Conservation (phyloP, 179 eudicot genomes). For the Beta corolliflora region DNA sequence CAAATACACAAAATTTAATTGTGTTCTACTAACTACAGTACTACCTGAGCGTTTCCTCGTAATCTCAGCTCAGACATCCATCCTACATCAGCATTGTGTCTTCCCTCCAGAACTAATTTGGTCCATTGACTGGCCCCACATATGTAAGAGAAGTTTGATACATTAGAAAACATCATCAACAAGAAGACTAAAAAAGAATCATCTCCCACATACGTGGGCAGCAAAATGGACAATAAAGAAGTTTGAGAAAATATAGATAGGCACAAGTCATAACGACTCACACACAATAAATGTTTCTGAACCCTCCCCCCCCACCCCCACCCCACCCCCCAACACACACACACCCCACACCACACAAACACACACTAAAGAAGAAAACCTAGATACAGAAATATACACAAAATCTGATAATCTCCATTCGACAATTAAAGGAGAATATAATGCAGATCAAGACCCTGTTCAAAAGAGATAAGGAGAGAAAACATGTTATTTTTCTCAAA, state of each 20-base stretch:
- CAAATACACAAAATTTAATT: neutral
- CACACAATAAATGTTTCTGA: too few species aligned
- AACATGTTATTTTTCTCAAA: neutral
- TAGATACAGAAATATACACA: neutral
- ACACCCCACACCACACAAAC: too few species aligned
- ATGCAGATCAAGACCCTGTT: neutral
- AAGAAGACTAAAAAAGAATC: neutral
- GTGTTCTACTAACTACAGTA: neutral
- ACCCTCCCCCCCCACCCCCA: too few species aligned
- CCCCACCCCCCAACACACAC: too few species aligned
- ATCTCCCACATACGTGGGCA: neutral
- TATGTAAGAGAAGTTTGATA: slow-evolving; percentile 12
- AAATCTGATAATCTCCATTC: neutral
- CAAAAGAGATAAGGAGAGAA: neutral
- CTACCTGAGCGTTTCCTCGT: slow-evolving; percentile 72
- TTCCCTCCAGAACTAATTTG: slow-evolving; percentile 69
- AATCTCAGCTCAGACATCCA: slow-evolving; percentile 79
- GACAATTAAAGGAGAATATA: too few species aligned
- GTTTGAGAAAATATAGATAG: too few species aligned
- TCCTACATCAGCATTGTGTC: slow-evolving; percentile 87
- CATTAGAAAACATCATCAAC: neutral
- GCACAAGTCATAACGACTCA: too few species aligned
- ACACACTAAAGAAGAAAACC: neutral
- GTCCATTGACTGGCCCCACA: slow-evolving; percentile 58
- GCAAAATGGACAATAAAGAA: neutral